Evolutionary conservation across 345 rosid genomes (phyloP).

Genomic region (Eucalyptus regnans): DNA sequence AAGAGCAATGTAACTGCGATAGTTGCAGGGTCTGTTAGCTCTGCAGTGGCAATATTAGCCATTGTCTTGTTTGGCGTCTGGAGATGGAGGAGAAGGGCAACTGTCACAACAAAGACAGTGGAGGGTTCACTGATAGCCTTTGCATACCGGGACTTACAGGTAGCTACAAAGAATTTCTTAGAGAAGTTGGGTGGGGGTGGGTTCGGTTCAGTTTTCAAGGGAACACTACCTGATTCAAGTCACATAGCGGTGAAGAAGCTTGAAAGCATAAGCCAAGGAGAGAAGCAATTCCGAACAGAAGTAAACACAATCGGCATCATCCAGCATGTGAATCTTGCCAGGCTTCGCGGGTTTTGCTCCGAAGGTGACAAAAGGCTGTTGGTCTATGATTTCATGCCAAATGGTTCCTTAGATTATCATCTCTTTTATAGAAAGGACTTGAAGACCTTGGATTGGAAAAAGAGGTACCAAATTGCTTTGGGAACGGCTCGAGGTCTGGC

Average conservation of each 20-base stretch:
- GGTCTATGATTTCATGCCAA: conserved; percentile 83
- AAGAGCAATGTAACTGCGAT: conserved; percentile 2
- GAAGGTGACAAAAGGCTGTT: conserved; percentile 46
- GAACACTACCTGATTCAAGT: conserved; percentile 46
- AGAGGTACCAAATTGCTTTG: conserved; percentile 48
- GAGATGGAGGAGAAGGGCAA: conserved; percentile 6
- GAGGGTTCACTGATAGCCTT: conserved; percentile 57
- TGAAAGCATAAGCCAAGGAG: conserved; percentile 65
- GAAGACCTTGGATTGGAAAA: conserved; percentile 37
- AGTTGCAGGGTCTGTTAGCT: conserved; percentile 15
- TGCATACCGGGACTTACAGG: conserved; percentile 50
- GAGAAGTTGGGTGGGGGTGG: conserved; percentile 79
- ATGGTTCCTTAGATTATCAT: conserved; percentile 59
- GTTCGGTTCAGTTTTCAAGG: conserved; percentile 84
- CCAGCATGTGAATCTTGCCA: conserved; percentile 74
- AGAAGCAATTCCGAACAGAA: conserved; percentile 80
- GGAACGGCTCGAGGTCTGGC: conserved; percentile 73
- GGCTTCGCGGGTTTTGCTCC: conserved; percentile 79
- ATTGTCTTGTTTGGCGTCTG: conserved; percentile 8
- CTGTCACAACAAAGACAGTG: conserved; percentile 6
- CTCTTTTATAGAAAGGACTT: conserved; percentile 25
- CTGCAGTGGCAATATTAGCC: conserved; percentile 10
- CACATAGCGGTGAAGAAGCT: conserved; percentile 76
- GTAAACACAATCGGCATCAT: conserved; percentile 73
- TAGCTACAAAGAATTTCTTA: conserved; percentile 61